phyloP scores from a whole-genome alignment of 192 early-diverging fungal genomes.

The Helicostylum pulchrum region DNA sequence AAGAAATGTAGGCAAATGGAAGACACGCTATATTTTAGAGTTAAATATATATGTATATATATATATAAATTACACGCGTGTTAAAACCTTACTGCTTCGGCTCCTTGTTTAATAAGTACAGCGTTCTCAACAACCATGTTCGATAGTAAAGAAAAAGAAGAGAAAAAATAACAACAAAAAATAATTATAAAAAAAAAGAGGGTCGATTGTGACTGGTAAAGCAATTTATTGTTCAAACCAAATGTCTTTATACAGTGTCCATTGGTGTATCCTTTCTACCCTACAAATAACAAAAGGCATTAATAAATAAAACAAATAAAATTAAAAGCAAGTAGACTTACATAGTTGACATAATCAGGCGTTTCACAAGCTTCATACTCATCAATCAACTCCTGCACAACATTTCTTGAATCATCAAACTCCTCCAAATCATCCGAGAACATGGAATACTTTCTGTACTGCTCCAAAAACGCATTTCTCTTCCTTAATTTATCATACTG shows the following conservation, averaged over 20 bases:
- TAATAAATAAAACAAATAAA: background rate
- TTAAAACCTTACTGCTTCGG: constrained; percentile 15
- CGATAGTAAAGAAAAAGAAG: background rate
- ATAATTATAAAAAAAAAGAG: constrained; percentile 5
- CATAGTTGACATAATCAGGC: constrained; percentile 77
- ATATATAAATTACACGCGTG: background rate
- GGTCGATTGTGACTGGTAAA: background rate
- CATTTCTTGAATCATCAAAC: constrained; percentile 87
- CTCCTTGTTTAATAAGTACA: constrained; percentile 18
- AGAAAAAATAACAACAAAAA: background rate
- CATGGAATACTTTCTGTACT: constrained; percentile 81
- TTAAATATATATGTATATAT: background rate
- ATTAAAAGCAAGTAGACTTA: constrained; percentile 20
- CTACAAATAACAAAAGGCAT: background rate
- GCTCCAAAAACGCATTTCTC: constrained; percentile 94
- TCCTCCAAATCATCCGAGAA: constrained; percentile 84
- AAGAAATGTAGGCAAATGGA: constrained; percentile 57
- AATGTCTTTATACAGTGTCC: background rate
- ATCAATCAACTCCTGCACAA: constrained; percentile 87
- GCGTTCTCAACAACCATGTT: background rate
- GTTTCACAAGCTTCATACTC: constrained; percentile 96
- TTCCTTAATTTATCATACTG: constrained; percentile 93
- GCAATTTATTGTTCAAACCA: background rate
- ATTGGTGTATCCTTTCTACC: background rate
- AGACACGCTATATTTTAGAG: constrained; percentile 64